Evolutionary conservation across 1,139 yeast species (phyloP).

Genomic region (Diutina mesorugosa): DNA sequence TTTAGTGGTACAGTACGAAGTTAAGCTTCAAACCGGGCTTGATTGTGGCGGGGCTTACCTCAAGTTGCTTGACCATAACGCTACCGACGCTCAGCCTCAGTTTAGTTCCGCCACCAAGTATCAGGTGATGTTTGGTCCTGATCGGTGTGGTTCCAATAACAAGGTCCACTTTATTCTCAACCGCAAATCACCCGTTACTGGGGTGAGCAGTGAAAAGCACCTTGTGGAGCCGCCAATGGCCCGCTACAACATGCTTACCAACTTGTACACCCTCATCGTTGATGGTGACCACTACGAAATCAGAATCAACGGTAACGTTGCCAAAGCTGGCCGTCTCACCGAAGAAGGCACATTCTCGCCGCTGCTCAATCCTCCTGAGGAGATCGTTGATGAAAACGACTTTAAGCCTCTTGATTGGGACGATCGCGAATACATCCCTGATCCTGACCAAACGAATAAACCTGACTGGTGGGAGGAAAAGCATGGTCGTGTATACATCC

Average conservation of each 20-base stretch:
- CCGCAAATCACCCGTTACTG: slow-evolving; percentile 35
- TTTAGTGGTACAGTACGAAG: slow-evolving; percentile 79
- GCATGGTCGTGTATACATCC: slow-evolving; percentile 41
- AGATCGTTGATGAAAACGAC: slow-evolving; percentile 50
- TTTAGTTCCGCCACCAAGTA: slow-evolving; percentile 40
- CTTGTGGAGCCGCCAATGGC: slow-evolving; percentile 57
- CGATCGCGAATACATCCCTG: slow-evolving; percentile 48
- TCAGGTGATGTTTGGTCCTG: slow-evolving; percentile 92
- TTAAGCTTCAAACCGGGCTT: slow-evolving; percentile 65
- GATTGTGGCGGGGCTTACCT: slow-evolving; percentile 85
- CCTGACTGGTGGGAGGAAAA: slow-evolving; percentile 76
- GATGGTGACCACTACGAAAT: slow-evolving; percentile 61
- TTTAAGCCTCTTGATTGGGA: slow-evolving; percentile 73
- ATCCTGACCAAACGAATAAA: slow-evolving; percentile 46
- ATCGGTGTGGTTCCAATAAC: slow-evolving; percentile 71
- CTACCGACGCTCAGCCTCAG: slow-evolving; percentile 33
- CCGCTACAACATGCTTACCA: slow-evolving; percentile 41
- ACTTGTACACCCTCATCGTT: slow-evolving; percentile 66
- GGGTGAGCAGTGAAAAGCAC: slow-evolving; percentile 55
- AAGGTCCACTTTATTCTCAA: slow-evolving; percentile 66
- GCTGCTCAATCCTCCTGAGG: slow-evolving; percentile 47
- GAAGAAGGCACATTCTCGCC: slow-evolving; percentile 42
- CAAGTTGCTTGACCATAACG: slow-evolving; percentile 45
- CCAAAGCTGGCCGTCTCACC: slow-evolving; percentile 51
- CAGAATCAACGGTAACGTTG: slow-evolving; percentile 68